Percentiles rank a stretch among this genome's conserved stretches.
Evolutionary conservation across 345 rosid genomes (phyloP).

Genomic region (Eucalyptus tenuipes): DNA sequence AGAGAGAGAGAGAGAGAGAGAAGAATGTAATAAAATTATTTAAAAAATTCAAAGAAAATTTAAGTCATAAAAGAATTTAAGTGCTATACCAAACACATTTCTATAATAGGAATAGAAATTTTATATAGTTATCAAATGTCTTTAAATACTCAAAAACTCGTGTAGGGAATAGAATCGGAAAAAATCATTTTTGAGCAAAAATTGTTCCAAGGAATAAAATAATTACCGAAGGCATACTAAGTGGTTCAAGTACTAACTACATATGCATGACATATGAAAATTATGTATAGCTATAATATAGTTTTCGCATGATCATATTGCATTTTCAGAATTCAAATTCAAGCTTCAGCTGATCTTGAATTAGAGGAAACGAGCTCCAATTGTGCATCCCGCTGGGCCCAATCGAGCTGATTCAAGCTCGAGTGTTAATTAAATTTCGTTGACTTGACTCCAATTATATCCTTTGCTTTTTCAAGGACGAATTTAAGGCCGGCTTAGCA

Average conservation of each 20-base stretch:
- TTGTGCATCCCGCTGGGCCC: background rate
- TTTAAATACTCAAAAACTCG: too few species aligned
- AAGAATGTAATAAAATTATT: too few species aligned
- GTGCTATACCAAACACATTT: accelerated
- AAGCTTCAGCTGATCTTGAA: accelerated
- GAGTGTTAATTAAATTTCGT: background rate
- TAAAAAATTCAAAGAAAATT: too few species aligned
- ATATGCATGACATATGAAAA: background rate
- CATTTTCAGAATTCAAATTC: background rate
- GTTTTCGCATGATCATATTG: background rate
- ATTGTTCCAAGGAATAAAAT: accelerated
- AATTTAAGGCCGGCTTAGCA: background rate
- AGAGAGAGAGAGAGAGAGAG: too few species aligned
- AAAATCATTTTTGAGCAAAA: too few species aligned
- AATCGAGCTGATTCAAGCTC: background rate
- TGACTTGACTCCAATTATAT: background rate
- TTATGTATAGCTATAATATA: background rate
- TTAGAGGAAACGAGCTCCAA: background rate
- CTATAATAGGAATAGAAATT: accelerated
- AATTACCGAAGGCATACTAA: accelerated
- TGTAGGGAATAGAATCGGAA: accelerated
- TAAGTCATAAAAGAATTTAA: too few species aligned
- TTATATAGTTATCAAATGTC: too few species aligned
- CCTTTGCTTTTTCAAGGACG: background rate
- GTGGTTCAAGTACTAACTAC: background rate